Base-by-base conservation (phyloP, 441 rosid species). In the Raphanus hybrid region DNA sequence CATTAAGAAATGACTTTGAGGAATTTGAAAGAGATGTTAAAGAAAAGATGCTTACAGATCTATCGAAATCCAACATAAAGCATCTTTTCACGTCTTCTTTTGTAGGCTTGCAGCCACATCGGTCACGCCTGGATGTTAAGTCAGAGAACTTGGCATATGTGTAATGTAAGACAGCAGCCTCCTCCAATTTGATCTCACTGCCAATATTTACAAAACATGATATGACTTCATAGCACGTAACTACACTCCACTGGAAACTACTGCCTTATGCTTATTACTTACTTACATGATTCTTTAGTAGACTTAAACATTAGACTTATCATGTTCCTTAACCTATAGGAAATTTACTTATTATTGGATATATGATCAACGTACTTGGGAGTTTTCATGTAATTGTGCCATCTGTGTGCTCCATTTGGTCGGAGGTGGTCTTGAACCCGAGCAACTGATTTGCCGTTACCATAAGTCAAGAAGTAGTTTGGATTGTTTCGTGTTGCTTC, bases 351-450 rank as follows among this genome's bases (percentile, higher is more conserved):
- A 43, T 67, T 12, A 6, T 9, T 48, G n/a, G 23, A 32, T 76
- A 74, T 26, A 54, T 16, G 2, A 64, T 63, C 59, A 15, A 81
- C 88, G 70, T 84, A 90, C 95, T 85, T 86, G 74, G 95, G 95
- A 48, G 89, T 84, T 82, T 90, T 88, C 92, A 88, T 88, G 75
- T 90, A 90, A 76, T 90, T 90, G 84, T 88, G 95, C 95, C 95
- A 90, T 83, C 95, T 87, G 78, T 90, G 95, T 35, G 95, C 95
- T 71, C 95, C 95, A 82, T 90, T 90, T 73, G 95, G 92, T 58
- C 95, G 87, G 73, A 90, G 95, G 81, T 88, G 90, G 64, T 88
- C 92, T 69, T 78, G 90, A 71, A 88, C 8, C 70, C 92, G 87
- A 73, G 95, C 95, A 67, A 76, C 86, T 67, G 92, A 78, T 84